Percentiles rank a stretch among this genome's conserved stretches.
These are phyloP conservation scores for Puya raimondii DNA, from an alignment of 176 grass and related monocot genomes.

Conservation along the genomic window DNA sequence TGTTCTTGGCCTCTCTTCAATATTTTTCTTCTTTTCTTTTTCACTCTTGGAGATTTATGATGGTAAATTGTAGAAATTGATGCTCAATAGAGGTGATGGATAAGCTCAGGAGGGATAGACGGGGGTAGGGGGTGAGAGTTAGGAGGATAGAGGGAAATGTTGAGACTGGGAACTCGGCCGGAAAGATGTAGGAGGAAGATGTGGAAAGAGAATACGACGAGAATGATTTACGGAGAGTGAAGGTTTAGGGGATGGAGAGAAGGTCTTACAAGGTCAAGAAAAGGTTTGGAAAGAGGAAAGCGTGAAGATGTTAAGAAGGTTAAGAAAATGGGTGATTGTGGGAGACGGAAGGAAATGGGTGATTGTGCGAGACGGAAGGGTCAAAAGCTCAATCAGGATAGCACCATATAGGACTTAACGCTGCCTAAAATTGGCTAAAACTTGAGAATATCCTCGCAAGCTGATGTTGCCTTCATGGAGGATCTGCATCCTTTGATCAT, in stretches of 20 bases:
- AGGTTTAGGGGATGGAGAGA: neutral
- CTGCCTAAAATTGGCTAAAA: neutral
- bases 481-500: too few relatives aligned
- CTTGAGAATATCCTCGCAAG: neutral
- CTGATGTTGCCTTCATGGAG: too few relatives aligned
- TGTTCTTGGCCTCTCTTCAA: neutral
- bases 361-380: neutral
- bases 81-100: neutral
- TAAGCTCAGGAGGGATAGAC: slow-evolving; percentile 72
- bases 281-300: slow-evolving; percentile 16
- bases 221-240: neutral
- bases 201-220: rapidly evolving
- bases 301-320: slow-evolving; percentile 33
- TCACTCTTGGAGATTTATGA: too few relatives aligned
- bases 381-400: slow-evolving; percentile 38
- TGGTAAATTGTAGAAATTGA: neutral
- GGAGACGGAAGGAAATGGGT: neutral
- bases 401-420: slow-evolving; percentile 1
- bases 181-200: neutral
- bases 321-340: slow-evolving; percentile 30
- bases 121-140: neutral
- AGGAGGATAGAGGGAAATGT: neutral
- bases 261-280: slow-evolving; percentile 85
- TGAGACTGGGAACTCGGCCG: too few relatives aligned
- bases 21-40: neutral